Conservation (phyloP, 2,329 filamentous ascomycete genomes). For the Colletotrichum paranaense region DNA sequence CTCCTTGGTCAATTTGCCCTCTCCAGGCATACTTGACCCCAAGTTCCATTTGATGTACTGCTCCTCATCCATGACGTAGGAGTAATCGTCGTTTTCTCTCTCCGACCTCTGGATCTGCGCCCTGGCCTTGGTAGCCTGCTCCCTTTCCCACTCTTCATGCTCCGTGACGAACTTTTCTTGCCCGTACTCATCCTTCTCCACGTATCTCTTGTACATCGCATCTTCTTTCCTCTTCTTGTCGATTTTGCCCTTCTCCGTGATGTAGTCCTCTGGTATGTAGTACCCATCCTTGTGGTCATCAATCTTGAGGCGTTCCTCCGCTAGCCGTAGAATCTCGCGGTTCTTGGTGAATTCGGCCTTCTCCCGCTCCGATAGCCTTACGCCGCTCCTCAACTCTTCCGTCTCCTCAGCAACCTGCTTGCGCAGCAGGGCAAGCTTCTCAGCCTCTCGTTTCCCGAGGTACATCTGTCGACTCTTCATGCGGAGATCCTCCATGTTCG, state of each 20-base stretch:
- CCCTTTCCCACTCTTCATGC: conserved; percentile 94
- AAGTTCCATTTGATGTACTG: conserved; percentile 88
- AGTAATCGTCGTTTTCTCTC: conserved; percentile 84
- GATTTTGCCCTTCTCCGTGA: conserved; percentile 92
- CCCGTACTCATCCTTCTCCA: conserved; percentile 87
- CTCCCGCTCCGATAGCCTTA: conserved; percentile 79
- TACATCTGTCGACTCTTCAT: conserved; percentile 92
- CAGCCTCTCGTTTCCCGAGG: conserved; percentile 89
- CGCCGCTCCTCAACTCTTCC: conserved; percentile 81
- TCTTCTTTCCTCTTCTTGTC: conserved; percentile 89
- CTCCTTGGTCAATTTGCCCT: conserved; percentile 81
- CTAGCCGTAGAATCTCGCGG: conserved; percentile 81
- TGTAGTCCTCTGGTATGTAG: conserved; percentile 92
- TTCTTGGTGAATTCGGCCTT: conserved; percentile 92
- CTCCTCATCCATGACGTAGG: conserved; percentile 91
- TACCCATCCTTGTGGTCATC: conserved; percentile 95
- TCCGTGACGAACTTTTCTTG: conserved; percentile 93
- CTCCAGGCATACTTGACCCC: conserved; percentile 78
- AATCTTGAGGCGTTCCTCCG: conserved; percentile 86
- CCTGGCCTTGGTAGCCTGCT: conserved; percentile 89
- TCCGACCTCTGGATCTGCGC: conserved; percentile 83
- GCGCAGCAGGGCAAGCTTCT: conserved; percentile 85
- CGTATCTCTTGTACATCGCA: conserved; percentile 88
- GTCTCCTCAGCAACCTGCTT: conserved; percentile 92
- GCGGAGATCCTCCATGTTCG: conserved; percentile 83